A percentile compares a stretch with the other conserved stretches of the same genome.
These are phyloP conservation scores for Psilocybe cyanescens DNA, from an alignment of 768 basidiomycete species.

Conservation along the genomic window DNA sequence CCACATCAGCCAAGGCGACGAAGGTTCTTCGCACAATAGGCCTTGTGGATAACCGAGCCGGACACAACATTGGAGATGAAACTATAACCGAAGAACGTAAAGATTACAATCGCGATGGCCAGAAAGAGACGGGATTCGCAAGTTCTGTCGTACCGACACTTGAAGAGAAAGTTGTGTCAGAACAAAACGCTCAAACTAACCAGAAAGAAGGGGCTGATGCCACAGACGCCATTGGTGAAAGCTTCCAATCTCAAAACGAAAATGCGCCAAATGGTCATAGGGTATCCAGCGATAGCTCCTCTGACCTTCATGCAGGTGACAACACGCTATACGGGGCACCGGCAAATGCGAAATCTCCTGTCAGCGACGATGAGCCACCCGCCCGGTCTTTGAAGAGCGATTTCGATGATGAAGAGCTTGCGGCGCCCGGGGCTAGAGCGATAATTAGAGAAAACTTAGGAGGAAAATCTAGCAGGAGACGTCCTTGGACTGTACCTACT, in stretches of 20 bases:
- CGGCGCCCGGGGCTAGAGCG: constrained; percentile 51
- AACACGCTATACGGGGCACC: constrained; percentile 57
- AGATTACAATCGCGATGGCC: constrained; percentile 54
- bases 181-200: constrained; percentile 40
- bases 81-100: constrained; percentile 52
- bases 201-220: constrained; percentile 22
- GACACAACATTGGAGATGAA: constrained; percentile 44
- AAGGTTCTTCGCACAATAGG: constrained; percentile 47
- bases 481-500: constrained; percentile 62
- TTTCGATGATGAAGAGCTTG: constrained; percentile 50
- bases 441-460: constrained; percentile 55
- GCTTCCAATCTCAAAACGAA: constrained; percentile 1
- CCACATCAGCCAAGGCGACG: constrained; percentile 30
- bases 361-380: constrained; percentile 51
- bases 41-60: constrained; percentile 39
- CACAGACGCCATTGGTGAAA: constrained; percentile 13
- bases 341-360: constrained; percentile 47
- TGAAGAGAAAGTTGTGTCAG: constrained; percentile 66
- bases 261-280: constrained; percentile 5
- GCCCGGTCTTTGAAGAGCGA: constrained; percentile 46
- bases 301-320: constrained; percentile 42
- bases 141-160: constrained; percentile 67
- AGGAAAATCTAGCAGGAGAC: constrained; percentile 53
- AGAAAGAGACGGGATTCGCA: constrained; percentile 58
- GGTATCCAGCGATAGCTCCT: constrained; percentile 13